A percentile compares a stretch with the other conserved stretches of the same genome.
phyloP scores from a whole-genome alignment of 495 filamentous ascomycete species.

The Penicillium cataractarum region DNA sequence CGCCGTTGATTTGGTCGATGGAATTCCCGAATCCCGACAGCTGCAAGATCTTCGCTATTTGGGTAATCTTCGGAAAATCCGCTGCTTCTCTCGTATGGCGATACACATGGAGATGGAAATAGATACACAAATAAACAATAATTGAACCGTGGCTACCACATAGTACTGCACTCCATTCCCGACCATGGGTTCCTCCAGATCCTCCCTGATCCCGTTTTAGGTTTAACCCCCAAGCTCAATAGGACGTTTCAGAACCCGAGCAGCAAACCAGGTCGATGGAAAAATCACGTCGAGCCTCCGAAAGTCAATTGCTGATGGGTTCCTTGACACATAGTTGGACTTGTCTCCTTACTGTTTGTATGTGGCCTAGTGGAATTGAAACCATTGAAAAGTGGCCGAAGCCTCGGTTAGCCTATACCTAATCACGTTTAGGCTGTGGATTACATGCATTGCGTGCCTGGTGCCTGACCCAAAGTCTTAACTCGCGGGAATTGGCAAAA shows the following conservation, averaged over 20 bases:
- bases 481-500: neutral
- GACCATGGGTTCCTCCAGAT: neutral
- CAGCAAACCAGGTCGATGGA: neutral
- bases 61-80: neutral
- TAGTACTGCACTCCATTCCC: neutral
- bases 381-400: neutral
- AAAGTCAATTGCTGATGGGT: neutral
- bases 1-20: slow-evolving; percentile 3
- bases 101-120: slow-evolving; percentile 5
- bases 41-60: neutral
- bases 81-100: slow-evolving; percentile 4
- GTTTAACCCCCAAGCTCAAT: neutral
- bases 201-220: neutral
- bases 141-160: neutral
- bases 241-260: slow-evolving; percentile 8
- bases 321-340: slow-evolving; percentile 10
- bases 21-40: neutral
- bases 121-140: slow-evolving; percentile 4
- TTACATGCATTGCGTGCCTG: slow-evolving; percentile 1
- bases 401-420: neutral
- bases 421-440: neutral
- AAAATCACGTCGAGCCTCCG: slow-evolving; percentile 9
- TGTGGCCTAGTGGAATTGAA: neutral
- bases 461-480: neutral
- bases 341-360: slow-evolving; percentile 10